Conservation (phyloP, 768 basidiomycete genomes). For the Amanita phalloides region DNA sequence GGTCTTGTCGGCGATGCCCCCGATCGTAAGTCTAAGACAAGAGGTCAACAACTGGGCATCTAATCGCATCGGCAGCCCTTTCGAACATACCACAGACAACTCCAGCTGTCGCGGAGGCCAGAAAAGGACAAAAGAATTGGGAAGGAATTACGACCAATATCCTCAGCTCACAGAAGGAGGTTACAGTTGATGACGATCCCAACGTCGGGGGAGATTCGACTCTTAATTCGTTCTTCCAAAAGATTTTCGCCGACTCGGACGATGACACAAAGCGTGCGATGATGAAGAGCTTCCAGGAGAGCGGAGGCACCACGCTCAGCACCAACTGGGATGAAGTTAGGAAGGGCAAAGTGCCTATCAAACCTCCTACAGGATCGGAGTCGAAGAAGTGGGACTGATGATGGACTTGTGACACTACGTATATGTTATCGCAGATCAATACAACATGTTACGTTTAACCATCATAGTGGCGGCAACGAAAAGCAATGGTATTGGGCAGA, state of each 20-base stretch:
- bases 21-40: slow-evolving; percentile 43
- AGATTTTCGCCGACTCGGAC: slow-evolving; percentile 84
- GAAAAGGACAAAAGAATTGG: slow-evolving; percentile 73
- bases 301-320: slow-evolving; percentile 89
- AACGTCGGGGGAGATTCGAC: slow-evolving; percentile 85
- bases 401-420: background rate
- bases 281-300: slow-evolving; percentile 96
- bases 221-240: slow-evolving; percentile 84
- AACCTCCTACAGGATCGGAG: slow-evolving; percentile 78
- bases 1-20: slow-evolving; percentile 62
- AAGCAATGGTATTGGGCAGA: slow-evolving; percentile 78
- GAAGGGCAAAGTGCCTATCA: slow-evolving; percentile 59
- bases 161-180: slow-evolving; percentile 59
- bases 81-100: slow-evolving; percentile 16
- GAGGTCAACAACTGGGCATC: background rate
- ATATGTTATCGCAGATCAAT: slow-evolving; percentile 5
- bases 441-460: slow-evolving; percentile 57
- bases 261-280: slow-evolving; percentile 89
- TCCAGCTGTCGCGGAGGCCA: slow-evolving; percentile 9
- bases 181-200: slow-evolving; percentile 63
- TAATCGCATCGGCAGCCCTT: slow-evolving; percentile 13
- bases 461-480: slow-evolving; percentile 91
- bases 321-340: slow-evolving; percentile 92
- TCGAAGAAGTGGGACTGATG: slow-evolving; percentile 63
- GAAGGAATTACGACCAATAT: slow-evolving; percentile 68